A percentile compares a stretch with the other conserved stretches of the same genome.
Conservation (phyloP, 2,329 filamentous ascomycete species). For the Colletotrichum higginsianum region DNA sequence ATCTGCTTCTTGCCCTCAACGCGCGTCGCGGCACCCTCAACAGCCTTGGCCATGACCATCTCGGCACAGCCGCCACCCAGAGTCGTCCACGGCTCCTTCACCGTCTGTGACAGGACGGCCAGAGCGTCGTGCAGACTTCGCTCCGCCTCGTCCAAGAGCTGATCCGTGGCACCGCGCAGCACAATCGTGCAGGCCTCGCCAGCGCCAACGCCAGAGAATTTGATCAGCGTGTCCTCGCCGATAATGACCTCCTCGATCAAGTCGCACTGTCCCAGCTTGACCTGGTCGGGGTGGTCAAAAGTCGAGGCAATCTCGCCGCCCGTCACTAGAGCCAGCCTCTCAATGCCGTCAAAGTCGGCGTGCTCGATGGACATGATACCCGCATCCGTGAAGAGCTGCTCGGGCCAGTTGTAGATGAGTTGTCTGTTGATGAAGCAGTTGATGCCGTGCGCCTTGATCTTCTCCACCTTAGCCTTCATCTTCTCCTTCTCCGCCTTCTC, state of each 20-base stretch:
- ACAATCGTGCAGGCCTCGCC: constrained; percentile 97
- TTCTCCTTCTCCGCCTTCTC: constrained; percentile 99
- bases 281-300: constrained; percentile 97
- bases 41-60: constrained; percentile 99
- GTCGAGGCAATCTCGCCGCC: constrained; percentile 98
- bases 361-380: constrained; percentile 99
- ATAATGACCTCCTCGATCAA: constrained; percentile 98
- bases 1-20: constrained; percentile 97
- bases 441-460: constrained; percentile 98
- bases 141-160: constrained; percentile 97
- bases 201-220: constrained; percentile 95
- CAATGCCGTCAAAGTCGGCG: constrained; percentile 98
- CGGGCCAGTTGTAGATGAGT: constrained; percentile 99
- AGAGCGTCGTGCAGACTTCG: constrained; percentile 96
- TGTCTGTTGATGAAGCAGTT: constrained; percentile 99
- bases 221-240: constrained; percentile 96
- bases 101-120: constrained; percentile 95
- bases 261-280: constrained; percentile 96
- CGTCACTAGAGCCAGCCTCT: constrained; percentile 93
- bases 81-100: constrained; percentile 93
- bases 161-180: constrained; percentile 94
- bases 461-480: constrained; percentile 99
- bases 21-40: constrained; percentile 92
- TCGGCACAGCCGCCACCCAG: constrained; percentile 96
- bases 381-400: constrained; percentile 97